Conservation (phyloP, 1,139 yeast species). For the Nakaseomyces uthaithaninus region DNA sequence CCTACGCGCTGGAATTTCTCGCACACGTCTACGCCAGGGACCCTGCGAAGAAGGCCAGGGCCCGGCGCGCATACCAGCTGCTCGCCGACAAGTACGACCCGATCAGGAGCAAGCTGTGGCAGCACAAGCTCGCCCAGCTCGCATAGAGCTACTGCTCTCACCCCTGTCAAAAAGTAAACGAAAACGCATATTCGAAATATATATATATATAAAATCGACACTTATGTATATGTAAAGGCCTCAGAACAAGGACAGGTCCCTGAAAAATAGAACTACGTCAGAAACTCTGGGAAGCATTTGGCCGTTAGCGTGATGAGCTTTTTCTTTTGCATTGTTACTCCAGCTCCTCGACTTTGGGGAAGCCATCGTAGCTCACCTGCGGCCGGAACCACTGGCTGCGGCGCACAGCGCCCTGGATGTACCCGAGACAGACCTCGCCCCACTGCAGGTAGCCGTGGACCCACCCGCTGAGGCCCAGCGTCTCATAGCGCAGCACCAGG, state of each 20-base stretch:
- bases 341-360: conserved; percentile 8
- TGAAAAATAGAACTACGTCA: too few species aligned
- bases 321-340: conserved; percentile 1
- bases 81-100: conserved; percentile 54
- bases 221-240: not conserved
- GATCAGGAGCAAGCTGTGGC: conserved; percentile 64
- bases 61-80: conserved; percentile 40
- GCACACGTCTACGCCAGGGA: conserved; percentile 42
- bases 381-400: conserved; percentile 19
- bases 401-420: conserved; percentile 9
- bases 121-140: conserved; percentile 17
- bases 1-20: conserved; percentile 62
- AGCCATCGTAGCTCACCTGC: conserved; percentile 17
- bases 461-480: conserved; percentile 46
- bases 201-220: conserved; percentile 3
- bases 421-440: conserved; percentile 38
- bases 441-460: conserved; percentile 45
- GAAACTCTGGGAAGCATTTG: too few species aligned
- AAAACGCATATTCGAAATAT: not conserved
- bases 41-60: conserved; percentile 29
- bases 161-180: not conserved
- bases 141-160: not conserved
- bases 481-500: conserved; percentile 33
- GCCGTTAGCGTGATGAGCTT: not conserved
- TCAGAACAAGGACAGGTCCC: too few species aligned